A percentile compares a stretch with the other conserved stretches of the same genome.
phyloP scores from a whole-genome alignment of 164 flowering plant species.

The Taxillus chinensis region DNA sequence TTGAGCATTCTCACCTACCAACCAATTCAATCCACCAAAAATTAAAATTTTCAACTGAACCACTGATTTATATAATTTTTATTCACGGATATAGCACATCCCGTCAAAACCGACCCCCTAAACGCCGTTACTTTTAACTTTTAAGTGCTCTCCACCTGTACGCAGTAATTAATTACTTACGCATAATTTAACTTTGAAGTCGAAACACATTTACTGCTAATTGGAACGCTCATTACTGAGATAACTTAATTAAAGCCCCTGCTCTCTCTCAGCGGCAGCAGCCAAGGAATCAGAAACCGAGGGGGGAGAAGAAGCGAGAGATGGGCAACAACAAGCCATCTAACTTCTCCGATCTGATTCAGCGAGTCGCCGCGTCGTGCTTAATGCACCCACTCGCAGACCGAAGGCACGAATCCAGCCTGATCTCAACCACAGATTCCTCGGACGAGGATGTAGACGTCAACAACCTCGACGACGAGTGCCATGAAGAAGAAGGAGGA shows the following conservation, averaged over 20 bases:
- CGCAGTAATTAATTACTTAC: too few relatives aligned
- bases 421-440: neutral
- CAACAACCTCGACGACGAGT: neutral
- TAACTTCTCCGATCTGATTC: conserved; percentile 76
- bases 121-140: too few relatives aligned
- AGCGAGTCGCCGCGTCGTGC: conserved; percentile 72
- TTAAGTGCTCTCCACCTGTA: too few relatives aligned
- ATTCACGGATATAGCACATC: too few relatives aligned
- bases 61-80: too few relatives aligned
- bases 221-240: too few relatives aligned
- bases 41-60: too few relatives aligned
- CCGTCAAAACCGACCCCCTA: too few relatives aligned
- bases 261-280: neutral
- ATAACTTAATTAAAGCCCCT: neutral
- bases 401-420: conserved; percentile 15
- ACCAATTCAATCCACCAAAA: too few relatives aligned
- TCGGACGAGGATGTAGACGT: conserved; percentile 3
- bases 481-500: neutral
- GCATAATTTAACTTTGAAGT: too few relatives aligned
- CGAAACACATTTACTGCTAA: too few relatives aligned
- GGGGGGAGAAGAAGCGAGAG: neutral
- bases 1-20: too few relatives aligned
- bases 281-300: neutral
- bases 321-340: conserved; percentile 61
- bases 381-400: conserved; percentile 60